These are phyloP conservation scores for Yarrowia alimentaria DNA, from an alignment of 805 yeast genomes.

Conservation along the genomic window DNA sequence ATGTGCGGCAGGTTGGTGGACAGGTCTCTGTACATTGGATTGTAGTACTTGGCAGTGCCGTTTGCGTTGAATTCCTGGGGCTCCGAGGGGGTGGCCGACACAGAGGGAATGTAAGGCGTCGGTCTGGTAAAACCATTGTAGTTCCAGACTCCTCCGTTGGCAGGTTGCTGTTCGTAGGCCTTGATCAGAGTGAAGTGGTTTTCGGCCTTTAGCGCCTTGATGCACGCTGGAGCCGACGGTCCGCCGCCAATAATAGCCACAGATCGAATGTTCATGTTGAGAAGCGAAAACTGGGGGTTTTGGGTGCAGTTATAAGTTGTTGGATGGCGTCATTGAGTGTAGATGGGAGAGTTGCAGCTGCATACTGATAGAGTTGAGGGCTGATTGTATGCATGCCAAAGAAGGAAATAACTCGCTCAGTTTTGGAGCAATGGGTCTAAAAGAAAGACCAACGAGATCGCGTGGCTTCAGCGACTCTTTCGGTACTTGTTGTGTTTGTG, in stretches of 20 bases:
- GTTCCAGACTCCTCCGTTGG: slow-evolving; percentile 83
- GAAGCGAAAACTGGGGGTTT: not conserved
- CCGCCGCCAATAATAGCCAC: slow-evolving; percentile 79
- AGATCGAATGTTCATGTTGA: not conserved
- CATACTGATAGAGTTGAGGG: too few relatives aligned
- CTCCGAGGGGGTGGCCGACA: slow-evolving; percentile 35
- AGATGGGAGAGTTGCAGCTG: too few relatives aligned
- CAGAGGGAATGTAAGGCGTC: slow-evolving; percentile 39
- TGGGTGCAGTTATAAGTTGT: not conserved
- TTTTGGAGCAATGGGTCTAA: too few relatives aligned
- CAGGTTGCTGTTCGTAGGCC: slow-evolving; percentile 59
- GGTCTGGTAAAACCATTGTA: slow-evolving; percentile 42
- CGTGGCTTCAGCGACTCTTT: too few relatives aligned
- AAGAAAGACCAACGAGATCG: too few relatives aligned
- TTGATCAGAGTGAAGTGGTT: slow-evolving; percentile 45
- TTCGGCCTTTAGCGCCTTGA: slow-evolving; percentile 61
- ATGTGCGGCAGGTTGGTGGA: slow-evolving; percentile 68
- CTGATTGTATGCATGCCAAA: too few relatives aligned
- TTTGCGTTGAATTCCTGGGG: slow-evolving; percentile 31
- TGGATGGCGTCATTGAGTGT: not conserved
- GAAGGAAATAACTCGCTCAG: too few relatives aligned
- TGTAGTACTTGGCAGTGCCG: slow-evolving; percentile 43
- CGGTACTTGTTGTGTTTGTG: too few relatives aligned
- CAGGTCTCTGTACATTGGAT: slow-evolving; percentile 61
- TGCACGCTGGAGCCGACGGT: slow-evolving; percentile 66